Evolutionary conservation across 805 yeast genomes (phyloP).

Genomic region (Barnettozyma wickerhamii): DNA sequence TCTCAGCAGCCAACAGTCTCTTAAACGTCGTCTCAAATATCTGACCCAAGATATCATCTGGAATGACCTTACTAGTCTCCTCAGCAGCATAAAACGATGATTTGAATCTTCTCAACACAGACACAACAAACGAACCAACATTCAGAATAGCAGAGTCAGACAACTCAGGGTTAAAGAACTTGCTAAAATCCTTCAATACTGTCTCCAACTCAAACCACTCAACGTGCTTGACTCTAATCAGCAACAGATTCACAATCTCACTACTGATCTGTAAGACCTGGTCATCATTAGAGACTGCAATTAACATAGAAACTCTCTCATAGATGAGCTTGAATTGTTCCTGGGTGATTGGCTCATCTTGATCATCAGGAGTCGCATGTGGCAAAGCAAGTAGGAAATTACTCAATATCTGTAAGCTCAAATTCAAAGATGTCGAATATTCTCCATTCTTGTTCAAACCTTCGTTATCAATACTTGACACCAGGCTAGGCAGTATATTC

Average conservation of each 20-base stretch:
- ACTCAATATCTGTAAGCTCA: slow-evolving; percentile 52
- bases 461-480: slow-evolving; percentile 32
- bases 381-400: slow-evolving; percentile 36
- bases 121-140: slow-evolving; percentile 60
- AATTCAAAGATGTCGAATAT: slow-evolving; percentile 56
- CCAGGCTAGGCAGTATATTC: slow-evolving; percentile 47
- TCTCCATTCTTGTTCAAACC: slow-evolving; percentile 28
- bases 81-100: not conserved
- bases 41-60: slow-evolving; percentile 33
- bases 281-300: slow-evolving; percentile 55
- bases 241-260: slow-evolving; percentile 61
- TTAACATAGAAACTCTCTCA: slow-evolving; percentile 32
- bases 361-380: slow-evolving; percentile 32
- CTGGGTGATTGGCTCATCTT: slow-evolving; percentile 1
- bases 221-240: slow-evolving; percentile 33
- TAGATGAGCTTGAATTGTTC: slow-evolving; percentile 35
- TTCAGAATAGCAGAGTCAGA: slow-evolving; percentile 81
- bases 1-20: slow-evolving; percentile 62
- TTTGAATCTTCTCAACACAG: slow-evolving; percentile 52
- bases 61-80: not conserved
- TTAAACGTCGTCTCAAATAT: slow-evolving; percentile 71
- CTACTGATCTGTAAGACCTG: slow-evolving; percentile 75
- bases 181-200: slow-evolving; percentile 61
- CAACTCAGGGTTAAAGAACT: slow-evolving; percentile 64
- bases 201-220: slow-evolving; percentile 20